Evolutionary conservation across 148 eudicot species (phyloP).

Genomic region (Cornus controversa): DNA sequence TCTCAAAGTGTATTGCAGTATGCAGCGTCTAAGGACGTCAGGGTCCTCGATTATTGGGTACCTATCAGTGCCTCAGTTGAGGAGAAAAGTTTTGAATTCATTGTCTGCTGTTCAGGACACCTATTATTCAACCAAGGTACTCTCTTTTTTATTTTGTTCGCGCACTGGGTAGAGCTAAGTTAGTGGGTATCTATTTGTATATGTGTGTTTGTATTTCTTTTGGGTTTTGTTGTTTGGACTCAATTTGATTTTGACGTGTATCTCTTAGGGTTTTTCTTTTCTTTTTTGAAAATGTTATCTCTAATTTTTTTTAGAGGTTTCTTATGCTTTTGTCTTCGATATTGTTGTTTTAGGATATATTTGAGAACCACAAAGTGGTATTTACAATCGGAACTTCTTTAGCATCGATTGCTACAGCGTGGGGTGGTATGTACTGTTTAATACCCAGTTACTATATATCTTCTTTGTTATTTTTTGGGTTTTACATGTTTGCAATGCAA

Average conservation of each 20-base stretch:
- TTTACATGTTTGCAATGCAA: background rate
- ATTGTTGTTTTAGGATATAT: conserved; percentile 50
- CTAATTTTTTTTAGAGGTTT: background rate
- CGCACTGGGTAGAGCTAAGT: background rate
- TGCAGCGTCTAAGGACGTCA: conserved; percentile 47
- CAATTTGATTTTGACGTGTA: conserved; percentile 2
- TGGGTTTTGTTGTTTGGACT: background rate
- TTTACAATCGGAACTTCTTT: conserved; percentile 82
- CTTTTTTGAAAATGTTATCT: too few relatives aligned
- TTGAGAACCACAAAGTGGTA: conserved; percentile 92
- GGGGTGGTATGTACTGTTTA: conserved; percentile 53
- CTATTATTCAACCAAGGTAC: conserved; percentile 67
- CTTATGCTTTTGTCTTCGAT: conserved; percentile 3
- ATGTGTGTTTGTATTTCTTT: background rate
- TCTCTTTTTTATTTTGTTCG: background rate
- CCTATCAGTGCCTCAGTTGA: conserved; percentile 41
- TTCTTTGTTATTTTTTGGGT: background rate
- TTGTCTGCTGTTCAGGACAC: conserved; percentile 75
- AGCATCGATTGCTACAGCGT: conserved; percentile 85
- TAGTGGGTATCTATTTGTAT: background rate
- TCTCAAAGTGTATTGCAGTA: background rate
- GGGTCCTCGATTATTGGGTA: conserved; percentile 37
- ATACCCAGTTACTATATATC: background rate
- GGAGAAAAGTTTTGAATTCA: conserved; percentile 63
- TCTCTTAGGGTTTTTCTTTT: conserved; percentile 7